A percentile compares a stretch with the other conserved stretches of the same genome.
Conservation (phyloP, 1,284 basidiomycete genomes). For the Naganishia albida region DNA sequence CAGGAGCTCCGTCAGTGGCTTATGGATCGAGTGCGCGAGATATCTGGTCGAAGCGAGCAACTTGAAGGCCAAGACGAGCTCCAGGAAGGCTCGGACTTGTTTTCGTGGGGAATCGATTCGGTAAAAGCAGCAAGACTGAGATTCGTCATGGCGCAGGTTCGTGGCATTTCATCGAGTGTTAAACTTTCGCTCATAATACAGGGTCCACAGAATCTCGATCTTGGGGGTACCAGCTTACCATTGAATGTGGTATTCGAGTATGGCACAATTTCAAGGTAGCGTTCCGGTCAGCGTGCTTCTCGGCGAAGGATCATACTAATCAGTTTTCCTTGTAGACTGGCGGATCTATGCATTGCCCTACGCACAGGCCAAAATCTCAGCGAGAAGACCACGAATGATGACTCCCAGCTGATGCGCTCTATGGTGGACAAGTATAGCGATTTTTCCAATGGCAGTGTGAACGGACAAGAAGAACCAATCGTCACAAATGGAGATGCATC, state of each 20-base stretch:
- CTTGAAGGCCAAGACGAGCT: conserved; percentile 29
- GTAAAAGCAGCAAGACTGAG: conserved; percentile 52
- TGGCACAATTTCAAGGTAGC: conserved; percentile 44
- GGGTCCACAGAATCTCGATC: conserved; percentile 35
- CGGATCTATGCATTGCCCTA: conserved; percentile 35
- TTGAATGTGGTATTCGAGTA: conserved; percentile 53
- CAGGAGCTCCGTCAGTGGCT: conserved; percentile 28
- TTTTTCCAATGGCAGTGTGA: conserved; percentile 24
- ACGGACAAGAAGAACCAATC: background rate
- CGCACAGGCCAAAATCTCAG: conserved; percentile 36
- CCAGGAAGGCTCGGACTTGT: conserved; percentile 47
- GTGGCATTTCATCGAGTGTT: conserved; percentile 15
- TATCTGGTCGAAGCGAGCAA: conserved; percentile 25
- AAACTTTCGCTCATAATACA: background rate
- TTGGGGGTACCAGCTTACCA: conserved; percentile 39
- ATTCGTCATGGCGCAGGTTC: conserved; percentile 41
- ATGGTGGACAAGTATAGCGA: conserved; percentile 44
- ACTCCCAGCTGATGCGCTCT: conserved; percentile 41
- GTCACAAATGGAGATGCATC: too few relatives aligned
- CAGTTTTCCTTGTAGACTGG: conserved; percentile 24
- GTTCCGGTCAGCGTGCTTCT: background rate
- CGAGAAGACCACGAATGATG: conserved; percentile 28
- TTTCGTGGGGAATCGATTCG: conserved; percentile 52
- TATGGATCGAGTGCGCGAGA: conserved; percentile 29
- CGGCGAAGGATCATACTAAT: too few relatives aligned